Evolutionary conservation across 371 early-diverging fungal genomes (phyloP).

Genomic region (Antonospora locustae): DNA sequence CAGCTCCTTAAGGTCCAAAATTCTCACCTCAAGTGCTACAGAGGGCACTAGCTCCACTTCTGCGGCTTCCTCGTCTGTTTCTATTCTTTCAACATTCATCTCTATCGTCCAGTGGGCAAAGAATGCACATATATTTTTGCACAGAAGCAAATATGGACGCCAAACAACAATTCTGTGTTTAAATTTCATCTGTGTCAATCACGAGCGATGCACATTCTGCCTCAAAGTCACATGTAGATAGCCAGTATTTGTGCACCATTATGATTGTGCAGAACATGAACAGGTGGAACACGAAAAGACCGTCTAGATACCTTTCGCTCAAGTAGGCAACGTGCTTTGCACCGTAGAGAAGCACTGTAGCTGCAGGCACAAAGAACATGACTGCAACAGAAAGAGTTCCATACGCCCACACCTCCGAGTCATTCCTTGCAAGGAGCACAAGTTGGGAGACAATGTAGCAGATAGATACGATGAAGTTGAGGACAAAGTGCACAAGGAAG

Average conservation of each 20-base stretch:
- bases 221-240: conserved; percentile 44
- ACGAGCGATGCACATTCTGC: conserved; percentile 38
- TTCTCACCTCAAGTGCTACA: too few relatives aligned
- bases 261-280: conserved; percentile 36
- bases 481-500: background rate
- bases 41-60: too few relatives aligned
- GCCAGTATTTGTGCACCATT: conserved; percentile 51
- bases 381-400: conserved; percentile 30
- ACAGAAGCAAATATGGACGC: too few relatives aligned
- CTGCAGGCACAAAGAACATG: conserved; percentile 15
- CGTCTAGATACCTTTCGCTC: conserved; percentile 43
- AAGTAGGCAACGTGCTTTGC: conserved; percentile 20
- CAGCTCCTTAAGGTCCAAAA: too few relatives aligned
- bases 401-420: conserved; percentile 48
- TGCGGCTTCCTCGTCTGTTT: too few relatives aligned
- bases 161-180: too few relatives aligned
- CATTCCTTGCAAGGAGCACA: conserved; percentile 20
- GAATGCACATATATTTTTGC: too few relatives aligned
- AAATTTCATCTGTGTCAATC: too few relatives aligned
- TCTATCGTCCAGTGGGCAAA: too few relatives aligned
- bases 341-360: conserved; percentile 17
- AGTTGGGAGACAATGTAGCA: conserved; percentile 30
- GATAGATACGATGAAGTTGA: conserved; percentile 21
- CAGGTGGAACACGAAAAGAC: conserved; percentile 35
- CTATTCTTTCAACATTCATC: too few relatives aligned